A percentile compares a stretch with the other conserved stretches of the same genome.
Conservation (phyloP, 192 early-diverging fungal genomes). For the Entomortierella lignicola region DNA sequence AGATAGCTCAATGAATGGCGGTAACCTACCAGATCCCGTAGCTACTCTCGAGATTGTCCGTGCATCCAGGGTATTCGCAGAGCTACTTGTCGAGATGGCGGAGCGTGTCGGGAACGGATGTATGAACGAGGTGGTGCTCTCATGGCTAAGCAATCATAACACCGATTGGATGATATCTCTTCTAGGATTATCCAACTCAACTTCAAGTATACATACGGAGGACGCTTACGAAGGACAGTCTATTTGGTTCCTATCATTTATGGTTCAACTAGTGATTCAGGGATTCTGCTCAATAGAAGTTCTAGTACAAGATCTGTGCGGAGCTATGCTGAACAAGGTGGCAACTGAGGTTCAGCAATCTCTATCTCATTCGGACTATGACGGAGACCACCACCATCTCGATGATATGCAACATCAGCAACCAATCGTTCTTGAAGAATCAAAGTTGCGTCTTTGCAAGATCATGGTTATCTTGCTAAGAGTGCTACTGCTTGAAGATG, state of each 20-base stretch:
- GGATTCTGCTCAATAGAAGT: slow-evolving; percentile 44
- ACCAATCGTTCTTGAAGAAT: slow-evolving; percentile 2
- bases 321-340: slow-evolving; percentile 25
- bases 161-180: slow-evolving; percentile 33
- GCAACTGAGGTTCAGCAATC: slow-evolving; percentile 16
- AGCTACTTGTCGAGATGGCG: slow-evolving; percentile 38
- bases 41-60: slow-evolving; percentile 14
- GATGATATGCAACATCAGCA: slow-evolving; percentile 7
- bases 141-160: slow-evolving; percentile 36
- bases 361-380: not conserved
- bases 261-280: slow-evolving; percentile 41
- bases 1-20: slow-evolving; percentile 1
- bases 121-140: slow-evolving; percentile 38
- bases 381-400: slow-evolving; percentile 18
- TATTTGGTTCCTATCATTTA: slow-evolving; percentile 44
- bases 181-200: slow-evolving; percentile 1
- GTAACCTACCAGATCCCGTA: not conserved
- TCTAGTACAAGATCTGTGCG: slow-evolving; percentile 43
- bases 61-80: slow-evolving; percentile 26
- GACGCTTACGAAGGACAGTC: not conserved
- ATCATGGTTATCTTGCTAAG: slow-evolving; percentile 30
- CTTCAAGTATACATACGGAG: not conserved
- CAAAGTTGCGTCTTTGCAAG: slow-evolving; percentile 28
- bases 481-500: slow-evolving; percentile 32
- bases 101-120: slow-evolving; percentile 33